These are phyloP conservation scores for Oryza brachyantha DNA, from an alignment of 176 grass and related monocot species.

Conservation along the genomic window DNA sequence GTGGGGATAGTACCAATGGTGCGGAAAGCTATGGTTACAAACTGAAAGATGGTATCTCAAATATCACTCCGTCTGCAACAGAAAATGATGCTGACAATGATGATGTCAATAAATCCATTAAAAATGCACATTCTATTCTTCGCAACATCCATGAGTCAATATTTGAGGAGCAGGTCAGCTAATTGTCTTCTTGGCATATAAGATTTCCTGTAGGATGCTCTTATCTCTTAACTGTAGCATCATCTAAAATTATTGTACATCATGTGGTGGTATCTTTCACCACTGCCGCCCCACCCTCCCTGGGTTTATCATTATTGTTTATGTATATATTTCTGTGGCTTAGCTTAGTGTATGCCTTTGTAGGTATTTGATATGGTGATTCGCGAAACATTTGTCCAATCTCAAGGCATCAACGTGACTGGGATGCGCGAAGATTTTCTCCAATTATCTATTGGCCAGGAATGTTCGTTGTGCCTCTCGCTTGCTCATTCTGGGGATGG, in stretches of 20 bases:
- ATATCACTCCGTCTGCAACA: conserved; percentile 17
- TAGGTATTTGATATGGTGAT: conserved; percentile 95
- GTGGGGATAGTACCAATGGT: conserved; percentile 35
- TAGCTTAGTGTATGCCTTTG: conserved; percentile 19
- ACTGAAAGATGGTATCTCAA: conserved; percentile 50
- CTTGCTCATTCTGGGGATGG: conserved; percentile 53
- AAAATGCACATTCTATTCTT: conserved; percentile 69
- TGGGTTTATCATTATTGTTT: conserved; percentile 3
- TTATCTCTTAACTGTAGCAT: background rate
- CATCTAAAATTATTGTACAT: background rate
- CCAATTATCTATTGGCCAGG: conserved; percentile 85
- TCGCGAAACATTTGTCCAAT: conserved; percentile 59
- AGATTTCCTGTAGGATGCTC: conserved; percentile 11
- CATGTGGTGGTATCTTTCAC: background rate
- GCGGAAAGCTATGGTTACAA: conserved; percentile 18
- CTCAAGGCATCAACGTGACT: conserved; percentile 78
- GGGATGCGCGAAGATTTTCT: conserved; percentile 90
- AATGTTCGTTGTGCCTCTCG: conserved; percentile 69
- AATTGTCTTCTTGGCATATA: background rate
- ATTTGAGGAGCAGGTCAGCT: conserved; percentile 81
- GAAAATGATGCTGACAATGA: conserved; percentile 46
- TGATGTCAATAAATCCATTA: conserved; percentile 58
- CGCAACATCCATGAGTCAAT: conserved; percentile 66
- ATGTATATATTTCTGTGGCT: conserved; percentile 13
- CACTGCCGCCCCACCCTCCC: too few species aligned